Base-by-base conservation (phyloP, 331 rosid species). In the Malus hybrid region DNA sequence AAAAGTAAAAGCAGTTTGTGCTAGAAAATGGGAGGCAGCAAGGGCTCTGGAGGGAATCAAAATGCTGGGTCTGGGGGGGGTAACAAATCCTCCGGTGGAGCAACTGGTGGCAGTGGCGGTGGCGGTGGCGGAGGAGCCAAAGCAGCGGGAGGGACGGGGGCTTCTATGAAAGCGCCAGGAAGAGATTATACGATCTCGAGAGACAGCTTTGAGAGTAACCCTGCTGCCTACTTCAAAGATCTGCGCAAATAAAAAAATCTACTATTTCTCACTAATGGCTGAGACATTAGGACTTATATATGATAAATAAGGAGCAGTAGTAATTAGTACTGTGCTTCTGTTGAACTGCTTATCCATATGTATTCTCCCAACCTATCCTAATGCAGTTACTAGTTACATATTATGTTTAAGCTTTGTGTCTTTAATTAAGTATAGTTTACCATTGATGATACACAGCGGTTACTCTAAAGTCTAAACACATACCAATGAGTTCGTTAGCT, bases 101-200 rank as follows among this genome's bases (percentile, higher is more conserved):
- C 12, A 52, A 65, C 65, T 19, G 6, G 33, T 33, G 48, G 16
- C 10, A 10, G 19, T 31, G 15, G 16, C 0, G 6, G 33, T 33
- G 48, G 16, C 10, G 18, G 19, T 31, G 15, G 16, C 0, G 61
- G 22, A 55, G 62, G 1, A 24, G 31, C 64, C 27, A 59, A 59
- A 59, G 64, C 31, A 59, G 64, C 20, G 0, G 70, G 56, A n/a
- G 61, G 3, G 6, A 15, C 27, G 2, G 5, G 34, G 42, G 70
- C 33, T 2, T 74, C 28, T 1, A 82, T 78, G 83, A 78, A 82
- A 34, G 74, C 77, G 20, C 80, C 66, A 0, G 79, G 67, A 10
- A 71, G 73, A 55, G 44, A 75, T 3, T 24, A 6, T 27, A 9
- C 28, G 39, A 83, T 83, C 2, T 32, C 1, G 3, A 54, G 87